Conservation (phyloP, 768 basidiomycete species). For the Filobasidium floriforme region DNA sequence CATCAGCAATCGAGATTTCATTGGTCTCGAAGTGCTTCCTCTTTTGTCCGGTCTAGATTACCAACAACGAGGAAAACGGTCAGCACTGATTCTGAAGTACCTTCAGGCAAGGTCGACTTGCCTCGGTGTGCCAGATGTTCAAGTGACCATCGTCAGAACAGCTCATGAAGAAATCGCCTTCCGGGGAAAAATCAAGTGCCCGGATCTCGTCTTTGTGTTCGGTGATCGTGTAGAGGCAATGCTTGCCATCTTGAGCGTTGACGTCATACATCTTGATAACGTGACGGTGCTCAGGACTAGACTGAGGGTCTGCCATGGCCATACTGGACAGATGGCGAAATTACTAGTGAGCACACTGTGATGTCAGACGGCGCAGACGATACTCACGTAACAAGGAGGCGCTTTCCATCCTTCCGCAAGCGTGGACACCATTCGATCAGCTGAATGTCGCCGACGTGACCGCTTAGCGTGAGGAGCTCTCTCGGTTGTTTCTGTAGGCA, state of each 20-base stretch:
- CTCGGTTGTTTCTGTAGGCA: slow-evolving; percentile 6
- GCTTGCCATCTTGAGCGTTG: slow-evolving; percentile 30
- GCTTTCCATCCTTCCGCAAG: slow-evolving; percentile 14
- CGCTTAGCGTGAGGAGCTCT: slow-evolving; percentile 17
- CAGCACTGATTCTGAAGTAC: neutral
- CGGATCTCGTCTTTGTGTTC: slow-evolving; percentile 35
- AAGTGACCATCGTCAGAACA: slow-evolving; percentile 38
- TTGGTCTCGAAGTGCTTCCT: slow-evolving; percentile 26
- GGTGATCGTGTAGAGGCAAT: slow-evolving; percentile 29
- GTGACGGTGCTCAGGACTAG: slow-evolving; percentile 29
- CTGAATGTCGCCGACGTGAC: slow-evolving; percentile 21
- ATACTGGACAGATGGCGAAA: neutral
- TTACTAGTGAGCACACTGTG: neutral
- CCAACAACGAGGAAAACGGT: neutral
- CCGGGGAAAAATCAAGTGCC: slow-evolving; percentile 36
- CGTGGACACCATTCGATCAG: slow-evolving; percentile 23
- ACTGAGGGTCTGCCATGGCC: slow-evolving; percentile 12
- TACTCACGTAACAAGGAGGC: slow-evolving; percentile 36
- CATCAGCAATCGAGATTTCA: slow-evolving; percentile 29
- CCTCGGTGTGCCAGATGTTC: slow-evolving; percentile 39
- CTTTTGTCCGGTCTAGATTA: slow-evolving; percentile 20
- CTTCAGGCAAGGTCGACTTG: slow-evolving; percentile 21
- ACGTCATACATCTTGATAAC: slow-evolving; percentile 40
- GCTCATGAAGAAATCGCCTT: slow-evolving; percentile 33
- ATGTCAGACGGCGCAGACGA: neutral